Base-by-base conservation (phyloP, 2,329 filamentous ascomycete species). In the Alternaria sp. region DNA sequence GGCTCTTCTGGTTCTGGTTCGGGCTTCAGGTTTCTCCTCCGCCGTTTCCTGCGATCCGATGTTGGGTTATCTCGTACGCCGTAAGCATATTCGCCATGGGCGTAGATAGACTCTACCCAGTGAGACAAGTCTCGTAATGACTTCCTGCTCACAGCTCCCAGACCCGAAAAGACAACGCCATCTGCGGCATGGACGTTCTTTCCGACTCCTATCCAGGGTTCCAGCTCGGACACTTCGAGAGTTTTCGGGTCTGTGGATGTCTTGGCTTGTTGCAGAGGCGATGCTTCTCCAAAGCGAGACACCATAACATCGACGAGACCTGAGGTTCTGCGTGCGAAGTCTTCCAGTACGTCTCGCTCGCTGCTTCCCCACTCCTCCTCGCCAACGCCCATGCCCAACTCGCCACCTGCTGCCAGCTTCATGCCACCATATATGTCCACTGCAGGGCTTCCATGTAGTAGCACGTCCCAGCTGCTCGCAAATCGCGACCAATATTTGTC, bases 311-410 rank as follows among this genome's bases (percentile, higher is more conserved):
- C 96, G 6, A 97, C 87, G 43, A 99, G 84, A 1, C 96, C 96
- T 55, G 96, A 90, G 23, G 93, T 92, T 59, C 92, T 86, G 10
- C 86, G 86, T 2, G 93, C 89, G 65, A 97, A 88, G n/a, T 93
- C 93, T 79, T 98, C 95, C 2, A 99, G 84, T 0, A 98, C 95
- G 72, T 96, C 95, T 72, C 95, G 87, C 82, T 98, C 95, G 30
- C 94, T 94, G 76, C 95, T 97, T 5, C 95, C 95, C 78, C 94
- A 91, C 59, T 97, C 93, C 82, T 98, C 96, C 78, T 98, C 96
- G 18, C 96, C 96, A 1, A 98, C 96, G 0, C 96, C 96, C 49
- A 97, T 88, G 15, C 96, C 96, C 25, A 98, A 87, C 81, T 98
- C 95, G 18, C 96, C 95, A 33, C 93, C 94, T 7, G 91, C 92